Conservation (phyloP, 495 filamentous ascomycete genomes). For the Hapsidospora chrysogenum region DNA sequence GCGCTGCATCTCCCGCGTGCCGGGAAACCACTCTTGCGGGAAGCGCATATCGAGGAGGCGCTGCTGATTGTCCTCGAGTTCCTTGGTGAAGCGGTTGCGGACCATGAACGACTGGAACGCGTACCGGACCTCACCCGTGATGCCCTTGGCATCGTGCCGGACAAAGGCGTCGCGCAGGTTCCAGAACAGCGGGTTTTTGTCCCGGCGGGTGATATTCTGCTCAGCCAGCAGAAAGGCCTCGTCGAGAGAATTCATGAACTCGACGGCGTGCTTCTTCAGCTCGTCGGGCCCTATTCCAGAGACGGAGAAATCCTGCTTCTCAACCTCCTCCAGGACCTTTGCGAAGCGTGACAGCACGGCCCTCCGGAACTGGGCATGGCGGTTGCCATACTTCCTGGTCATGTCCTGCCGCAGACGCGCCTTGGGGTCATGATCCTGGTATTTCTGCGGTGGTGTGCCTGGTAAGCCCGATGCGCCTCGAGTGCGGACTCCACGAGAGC, state of each 20-base stretch:
- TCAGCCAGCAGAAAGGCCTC: constrained; percentile 19
- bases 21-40: constrained; percentile 83
- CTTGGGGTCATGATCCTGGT: constrained; percentile 1
- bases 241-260: constrained; percentile 19
- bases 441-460: not conserved
- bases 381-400: not conserved
- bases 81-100: constrained; percentile 15
- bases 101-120: constrained; percentile 36
- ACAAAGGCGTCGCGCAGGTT: constrained; percentile 41
- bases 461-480: too few relatives aligned
- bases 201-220: constrained; percentile 11
- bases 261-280: constrained; percentile 11
- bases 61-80: constrained; percentile 33
- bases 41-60: constrained; percentile 62
- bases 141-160: constrained; percentile 22
- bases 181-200: constrained; percentile 32
- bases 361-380: not conserved
- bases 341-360: not conserved
- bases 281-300: not conserved
- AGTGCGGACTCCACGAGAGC: too few relatives aligned
- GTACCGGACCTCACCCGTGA: constrained; percentile 42
- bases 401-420: not conserved
- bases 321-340: not conserved
- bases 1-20: constrained; percentile 57
- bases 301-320: not conserved